A percentile compares a stretch with the other conserved stretches of the same genome.
Evolutionary conservation across 306 rosid species (phyloP).

Genomic region (Vigna trinervia): DNA sequence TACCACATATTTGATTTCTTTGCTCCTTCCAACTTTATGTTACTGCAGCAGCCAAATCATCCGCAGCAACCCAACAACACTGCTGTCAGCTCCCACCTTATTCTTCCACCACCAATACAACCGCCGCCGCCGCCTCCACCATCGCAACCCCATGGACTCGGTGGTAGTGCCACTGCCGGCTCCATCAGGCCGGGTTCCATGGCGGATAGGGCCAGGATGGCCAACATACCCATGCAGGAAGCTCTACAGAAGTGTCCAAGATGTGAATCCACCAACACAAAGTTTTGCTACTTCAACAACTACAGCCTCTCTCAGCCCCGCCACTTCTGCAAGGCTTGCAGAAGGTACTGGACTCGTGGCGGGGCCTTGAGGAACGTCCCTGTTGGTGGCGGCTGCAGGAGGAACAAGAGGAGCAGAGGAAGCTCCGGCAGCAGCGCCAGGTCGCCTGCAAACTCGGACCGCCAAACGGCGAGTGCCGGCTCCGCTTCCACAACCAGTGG

Average conservation of each 20-base stretch:
- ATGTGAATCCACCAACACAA: conserved; percentile 90
- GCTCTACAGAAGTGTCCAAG: conserved; percentile 76
- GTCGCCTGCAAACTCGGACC: conserved; percentile 69
- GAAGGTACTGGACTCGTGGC: conserved; percentile 92
- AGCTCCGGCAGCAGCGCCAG: conserved; percentile 43
- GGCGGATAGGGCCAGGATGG: conserved; percentile 90
- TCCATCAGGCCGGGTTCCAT: conserved; percentile 77
- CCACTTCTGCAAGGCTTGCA: conserved; percentile 93
- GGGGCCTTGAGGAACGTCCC: conserved; percentile 84
- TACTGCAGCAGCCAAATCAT: conserved; percentile 54
- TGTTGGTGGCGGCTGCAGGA: conserved; percentile 88
- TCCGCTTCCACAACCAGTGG: conserved; percentile 50
- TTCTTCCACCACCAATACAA: conserved; percentile 51
- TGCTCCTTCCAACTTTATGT: conserved; percentile 34
- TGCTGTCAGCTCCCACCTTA: conserved; percentile 51
- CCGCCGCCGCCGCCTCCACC: conserved; percentile 37
- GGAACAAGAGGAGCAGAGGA: conserved; percentile 80
- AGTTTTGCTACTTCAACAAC: conserved; percentile 94
- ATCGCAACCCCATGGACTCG: conserved; percentile 49
- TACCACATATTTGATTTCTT: conserved; percentile 61
- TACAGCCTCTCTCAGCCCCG: conserved; percentile 95
- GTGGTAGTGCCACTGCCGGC: conserved; percentile 37
- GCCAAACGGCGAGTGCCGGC: conserved; percentile 54
- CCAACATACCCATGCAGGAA: conserved; percentile 80
- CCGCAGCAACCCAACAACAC: conserved; percentile 46